Base-by-base conservation (phyloP, 345 rosid species). In the Eutrema heterophyllum region DNA sequence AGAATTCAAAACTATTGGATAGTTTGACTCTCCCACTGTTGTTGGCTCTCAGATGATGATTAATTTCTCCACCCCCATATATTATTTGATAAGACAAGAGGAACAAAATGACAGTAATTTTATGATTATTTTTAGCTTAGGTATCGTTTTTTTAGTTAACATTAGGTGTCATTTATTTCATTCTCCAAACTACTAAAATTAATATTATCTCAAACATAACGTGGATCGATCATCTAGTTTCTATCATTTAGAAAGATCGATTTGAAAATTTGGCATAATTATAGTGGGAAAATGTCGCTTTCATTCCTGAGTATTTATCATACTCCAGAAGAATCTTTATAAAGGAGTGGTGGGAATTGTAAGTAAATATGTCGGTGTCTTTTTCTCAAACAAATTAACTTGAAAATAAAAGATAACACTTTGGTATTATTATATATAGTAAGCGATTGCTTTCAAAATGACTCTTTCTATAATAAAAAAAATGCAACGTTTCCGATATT, bases 341-440 rank as follows among this genome's bases (percentile, higher is more conserved):
- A 32, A 75, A 67, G 40, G 41, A 32, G 73, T 68, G 79, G 79
- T 75, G 73, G 63, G 15, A 68, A 68, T 48, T 36, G 38, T 2
- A 16, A 51, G 11, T 40, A 60, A 59, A 50, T 32, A 29, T 21
- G 72, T 67, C 48, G 60, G 52, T 58, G 9, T 45, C 71, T 33
- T 54, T 49, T 33, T 35, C 29, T 54, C 65, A 43, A 2, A 12
- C 3, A 18, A 54, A 41, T 27, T 32, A 39, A 51, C 7, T 33
- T 51, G 51, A 39, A 50, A 52, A 39, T 8, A 14, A 54, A 53
- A 32, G 7, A 33, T 24, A n/a, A 10, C 3, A n/a, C 18, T 32
- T 64, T 7, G 2, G 45, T 41, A 40, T 39, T 39, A 24, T 38
- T 56, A 14, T 56, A 7, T 9, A 27, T 10, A 11, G 57, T 58